Percentiles rank a stretch among this genome's conserved stretches.
phyloP scores from a whole-genome alignment of 116 monocot species.

The Trichopus zeylanicus region DNA sequence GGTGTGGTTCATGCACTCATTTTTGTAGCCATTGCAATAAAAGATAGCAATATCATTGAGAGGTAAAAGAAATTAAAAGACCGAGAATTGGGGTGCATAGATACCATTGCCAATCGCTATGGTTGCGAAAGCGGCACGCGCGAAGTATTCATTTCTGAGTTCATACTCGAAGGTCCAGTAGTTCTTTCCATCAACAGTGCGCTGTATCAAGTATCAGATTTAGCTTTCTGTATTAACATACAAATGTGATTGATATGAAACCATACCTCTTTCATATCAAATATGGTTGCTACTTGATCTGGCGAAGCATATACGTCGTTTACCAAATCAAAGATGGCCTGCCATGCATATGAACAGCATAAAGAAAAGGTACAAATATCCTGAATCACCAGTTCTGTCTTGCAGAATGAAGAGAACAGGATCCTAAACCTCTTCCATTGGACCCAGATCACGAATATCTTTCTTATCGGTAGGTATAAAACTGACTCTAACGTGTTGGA shows the following conservation, averaged over 20 bases:
- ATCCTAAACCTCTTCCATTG: conserved; percentile 95
- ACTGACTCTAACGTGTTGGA: conserved; percentile 79
- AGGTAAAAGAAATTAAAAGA: too few species aligned
- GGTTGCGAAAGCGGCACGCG: conserved; percentile 50
- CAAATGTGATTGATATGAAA: too few species aligned
- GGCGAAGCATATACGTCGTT: conserved; percentile 85
- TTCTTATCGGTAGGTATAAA: conserved; percentile 78
- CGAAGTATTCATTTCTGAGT: conserved; percentile 28
- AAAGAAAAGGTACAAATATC: not conserved
- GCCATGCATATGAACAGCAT: too few species aligned
- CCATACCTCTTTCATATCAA: conserved; percentile 80
- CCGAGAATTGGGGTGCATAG: too few species aligned
- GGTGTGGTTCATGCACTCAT: too few species aligned
- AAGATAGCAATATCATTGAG: too few species aligned
- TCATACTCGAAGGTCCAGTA: conserved; percentile 91
- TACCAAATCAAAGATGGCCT: conserved; percentile 71
- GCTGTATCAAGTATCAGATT: too few species aligned
- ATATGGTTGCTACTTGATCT: conserved; percentile 59
- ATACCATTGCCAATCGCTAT: conserved; percentile 63
- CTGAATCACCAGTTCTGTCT: too few species aligned
- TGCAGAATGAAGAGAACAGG: too few species aligned
- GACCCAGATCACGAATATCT: conserved; percentile 68
- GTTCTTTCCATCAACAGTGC: conserved; percentile 68
- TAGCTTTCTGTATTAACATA: too few species aligned
- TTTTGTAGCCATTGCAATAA: too few species aligned